Conservation (phyloP, 2,329 filamentous ascomycete genomes). For the Apiospora marii region DNA sequence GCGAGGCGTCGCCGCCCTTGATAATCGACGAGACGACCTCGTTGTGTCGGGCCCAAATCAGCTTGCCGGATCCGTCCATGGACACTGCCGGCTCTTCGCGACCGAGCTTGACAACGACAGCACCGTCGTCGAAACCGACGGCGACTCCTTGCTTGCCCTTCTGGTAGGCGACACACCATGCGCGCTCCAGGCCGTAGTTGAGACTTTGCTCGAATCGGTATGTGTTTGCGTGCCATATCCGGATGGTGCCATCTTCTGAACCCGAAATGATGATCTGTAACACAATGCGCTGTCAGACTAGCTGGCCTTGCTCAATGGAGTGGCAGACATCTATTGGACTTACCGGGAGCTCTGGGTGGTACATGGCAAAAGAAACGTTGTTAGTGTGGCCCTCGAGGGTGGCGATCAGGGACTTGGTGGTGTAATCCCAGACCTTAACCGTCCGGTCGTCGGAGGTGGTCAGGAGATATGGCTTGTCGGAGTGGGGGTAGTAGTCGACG, state of each 20-base stretch:
- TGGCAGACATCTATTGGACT: neutral
- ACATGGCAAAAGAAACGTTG: slow-evolving; percentile 98
- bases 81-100: slow-evolving; percentile 96
- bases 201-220: slow-evolving; percentile 95
- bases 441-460: slow-evolving; percentile 97
- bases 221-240: slow-evolving; percentile 98
- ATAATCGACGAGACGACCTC: slow-evolving; percentile 96
- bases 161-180: slow-evolving; percentile 97
- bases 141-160: slow-evolving; percentile 93
- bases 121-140: slow-evolving; percentile 96
- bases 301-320: neutral
- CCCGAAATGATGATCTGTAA: slow-evolving; percentile 86
- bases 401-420: slow-evolving; percentile 95
- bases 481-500: slow-evolving; percentile 86
- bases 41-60: slow-evolving; percentile 95
- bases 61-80: slow-evolving; percentile 95
- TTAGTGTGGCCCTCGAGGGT: slow-evolving; percentile 97
- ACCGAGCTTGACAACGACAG: slow-evolving; percentile 97
- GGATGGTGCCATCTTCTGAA: slow-evolving; percentile 95
- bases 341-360: slow-evolving; percentile 88
- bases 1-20: slow-evolving; percentile 80
- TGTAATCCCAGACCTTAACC: slow-evolving; percentile 99
- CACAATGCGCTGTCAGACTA: slow-evolving; percentile 6
- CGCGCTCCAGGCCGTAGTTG: slow-evolving; percentile 93
- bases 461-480: slow-evolving; percentile 84